These are phyloP conservation scores for Yarrowia hollandica DNA, from an alignment of 805 yeast species.

Conservation along the genomic window DNA sequence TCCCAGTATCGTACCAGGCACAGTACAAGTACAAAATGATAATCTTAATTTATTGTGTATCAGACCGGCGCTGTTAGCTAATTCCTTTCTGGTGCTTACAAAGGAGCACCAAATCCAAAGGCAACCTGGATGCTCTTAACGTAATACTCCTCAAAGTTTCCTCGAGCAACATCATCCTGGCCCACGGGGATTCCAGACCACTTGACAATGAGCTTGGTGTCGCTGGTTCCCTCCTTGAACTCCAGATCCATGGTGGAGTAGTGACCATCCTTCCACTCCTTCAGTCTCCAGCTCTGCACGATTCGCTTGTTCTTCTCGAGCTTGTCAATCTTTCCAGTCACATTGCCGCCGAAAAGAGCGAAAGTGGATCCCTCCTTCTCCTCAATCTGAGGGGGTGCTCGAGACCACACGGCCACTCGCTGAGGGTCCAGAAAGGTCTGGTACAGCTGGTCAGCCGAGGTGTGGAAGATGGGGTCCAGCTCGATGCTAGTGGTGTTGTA, in stretches of 20 bases:
- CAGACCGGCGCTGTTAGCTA: background rate
- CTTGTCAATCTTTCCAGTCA: conserved; percentile 65
- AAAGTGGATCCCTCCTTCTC: conserved; percentile 61
- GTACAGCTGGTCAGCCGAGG: conserved; percentile 83
- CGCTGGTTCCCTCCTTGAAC: conserved; percentile 77
- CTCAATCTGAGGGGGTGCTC: conserved; percentile 63
- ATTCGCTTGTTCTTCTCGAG: conserved; percentile 61
- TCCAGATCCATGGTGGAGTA: conserved; percentile 65
- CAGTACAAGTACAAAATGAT: no score
- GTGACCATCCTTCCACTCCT: conserved; percentile 85
- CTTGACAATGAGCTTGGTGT: conserved; percentile 73
- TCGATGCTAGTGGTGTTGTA: conserved; percentile 81
- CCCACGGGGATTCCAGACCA: conserved; percentile 94
- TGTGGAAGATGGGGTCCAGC: conserved; percentile 76
- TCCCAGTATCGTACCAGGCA: no score
- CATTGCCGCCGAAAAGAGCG: conserved; percentile 82
- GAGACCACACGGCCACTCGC: conserved; percentile 87
- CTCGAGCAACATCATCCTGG: conserved; percentile 82
- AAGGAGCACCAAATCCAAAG: conserved; percentile 93
- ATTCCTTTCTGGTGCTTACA: conserved; percentile 44
- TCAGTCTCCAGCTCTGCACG: conserved; percentile 80
- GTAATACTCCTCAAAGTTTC: conserved; percentile 86
- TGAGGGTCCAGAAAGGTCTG: conserved; percentile 72
- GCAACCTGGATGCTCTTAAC: conserved; percentile 85
- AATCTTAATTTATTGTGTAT: background rate